Base-by-base conservation (phyloP, 2,329 filamentous ascomycete genomes). In the Cylindrodendrum hubeiense region DNA sequence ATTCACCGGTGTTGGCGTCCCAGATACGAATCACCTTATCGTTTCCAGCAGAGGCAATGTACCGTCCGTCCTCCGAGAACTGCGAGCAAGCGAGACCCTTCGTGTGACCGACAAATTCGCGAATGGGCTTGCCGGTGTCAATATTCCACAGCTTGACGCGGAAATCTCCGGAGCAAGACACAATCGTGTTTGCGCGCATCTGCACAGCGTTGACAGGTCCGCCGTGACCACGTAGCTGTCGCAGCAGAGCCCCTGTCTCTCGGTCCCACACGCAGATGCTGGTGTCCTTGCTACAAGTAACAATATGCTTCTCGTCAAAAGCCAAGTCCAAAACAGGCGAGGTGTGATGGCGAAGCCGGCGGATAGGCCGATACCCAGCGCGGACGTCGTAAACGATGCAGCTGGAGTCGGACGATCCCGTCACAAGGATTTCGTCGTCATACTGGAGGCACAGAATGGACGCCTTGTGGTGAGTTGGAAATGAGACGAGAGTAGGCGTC, bases 171-270 rank as follows among this genome's bases (percentile, higher is more conserved):
- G 93, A 96, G 76, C 96, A 97, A 51, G 93, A 97, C 30, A 98
- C 95, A 52, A 98, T 90, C 7, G 94, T 91, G 80, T 97, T 95
- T 65, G 94, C 95, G 58, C 95, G 92, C 79, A 99, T 89, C 81
- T 98, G 95, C 5, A 99, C 94, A 2, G 96, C 95, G 76, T 99
- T 99, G 71, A 99, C 96, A 1, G 96, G 96, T 0, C 96, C 96
- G 2, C 89, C 86, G 79, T 99, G 96, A 8, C 95, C 96, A 37
- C 89, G 87, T 52, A 99, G 87, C 74, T 93, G 92, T 74, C 93
- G 93, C 51, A 97, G 80, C 50, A 97, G 85, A 10, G 83, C 82
- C 37, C 94, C 93, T 0, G 93, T 96, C 60, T 88, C 82, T 49
- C 96, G 93, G 75, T 97, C 93, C 95, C 95, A 98, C 24, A 99